Percentiles rank a stretch among this genome's conserved stretches.
These are phyloP conservation scores for Hypoxylon sp. DNA, from an alignment of 2,329 filamentous ascomycete species.

Conservation along the genomic window DNA sequence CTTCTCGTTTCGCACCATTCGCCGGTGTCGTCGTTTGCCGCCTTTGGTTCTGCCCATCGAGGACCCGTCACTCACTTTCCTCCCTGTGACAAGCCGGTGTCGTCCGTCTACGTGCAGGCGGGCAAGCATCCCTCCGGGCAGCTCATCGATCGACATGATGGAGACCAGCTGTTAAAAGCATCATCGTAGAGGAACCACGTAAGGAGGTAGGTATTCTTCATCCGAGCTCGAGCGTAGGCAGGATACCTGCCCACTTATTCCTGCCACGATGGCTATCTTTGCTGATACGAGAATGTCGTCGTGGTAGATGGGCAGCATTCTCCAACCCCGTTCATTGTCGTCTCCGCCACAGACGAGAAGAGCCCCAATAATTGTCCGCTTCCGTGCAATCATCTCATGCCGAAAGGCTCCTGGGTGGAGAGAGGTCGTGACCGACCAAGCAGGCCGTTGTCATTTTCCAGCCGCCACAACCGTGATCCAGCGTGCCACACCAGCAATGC, in stretches of 20 bases:
- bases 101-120: neutral
- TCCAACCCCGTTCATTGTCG: too few species aligned
- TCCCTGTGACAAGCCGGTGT: neutral
- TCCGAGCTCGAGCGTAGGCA: neutral
- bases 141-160: neutral
- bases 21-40: neutral
- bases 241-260: neutral
- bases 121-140: neutral
- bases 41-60: neutral
- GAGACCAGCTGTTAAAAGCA: neutral
- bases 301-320: too few species aligned
- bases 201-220: neutral
- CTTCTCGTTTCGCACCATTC: neutral
- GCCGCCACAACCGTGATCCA: neutral
- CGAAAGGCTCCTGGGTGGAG: too few species aligned
- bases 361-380: too few species aligned
- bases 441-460: neutral
- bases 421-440: slow-evolving; percentile 1
- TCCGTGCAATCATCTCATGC: too few species aligned
- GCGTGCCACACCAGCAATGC: slow-evolving; percentile 6
- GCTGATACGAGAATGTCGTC: neutral
- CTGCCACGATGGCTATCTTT: neutral
- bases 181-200: neutral
- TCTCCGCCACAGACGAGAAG: too few species aligned
- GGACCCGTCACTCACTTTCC: neutral